Percentiles rank a stretch among this genome's conserved stretches.
These are phyloP conservation scores for Curvularia hawaiiensis DNA, from an alignment of 2,329 filamentous ascomycete species.

Conservation along the genomic window DNA sequence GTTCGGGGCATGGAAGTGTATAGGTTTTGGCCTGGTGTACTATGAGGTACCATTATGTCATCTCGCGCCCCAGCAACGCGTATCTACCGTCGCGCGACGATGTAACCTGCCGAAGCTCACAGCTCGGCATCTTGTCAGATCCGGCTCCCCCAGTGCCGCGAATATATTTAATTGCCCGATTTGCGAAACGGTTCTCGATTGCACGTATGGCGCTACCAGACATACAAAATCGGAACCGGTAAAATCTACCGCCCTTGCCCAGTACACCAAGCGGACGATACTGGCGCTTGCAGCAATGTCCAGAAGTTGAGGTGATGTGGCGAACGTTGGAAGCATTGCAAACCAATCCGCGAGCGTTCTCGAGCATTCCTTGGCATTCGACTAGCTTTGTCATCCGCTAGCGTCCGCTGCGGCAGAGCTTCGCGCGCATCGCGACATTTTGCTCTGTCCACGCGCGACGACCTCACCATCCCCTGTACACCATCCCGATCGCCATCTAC, in stretches of 20 bases:
- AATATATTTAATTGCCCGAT: neutral
- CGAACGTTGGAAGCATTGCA: neutral
- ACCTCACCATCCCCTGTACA: conserved; percentile 1
- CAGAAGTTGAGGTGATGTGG: neutral
- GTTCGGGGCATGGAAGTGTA: neutral
- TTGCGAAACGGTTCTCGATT: neutral
- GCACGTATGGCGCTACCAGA: neutral
- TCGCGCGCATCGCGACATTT: conserved; percentile 21
- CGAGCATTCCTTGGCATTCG: conserved; percentile 15
- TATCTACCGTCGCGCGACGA: conserved; percentile 2
- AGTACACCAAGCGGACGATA: neutral
- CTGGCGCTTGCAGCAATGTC: neutral
- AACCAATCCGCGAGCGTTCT: conserved; percentile 1
- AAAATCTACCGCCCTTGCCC: neutral
- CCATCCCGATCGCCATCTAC: neutral
- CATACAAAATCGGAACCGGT: neutral
- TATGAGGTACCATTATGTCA: conserved; percentile 1
- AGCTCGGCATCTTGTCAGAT: neutral
- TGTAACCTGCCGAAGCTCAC: neutral
- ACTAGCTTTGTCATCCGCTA: conserved; percentile 16
- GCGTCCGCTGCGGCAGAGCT: conserved; percentile 9
- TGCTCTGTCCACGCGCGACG: conserved; percentile 9
- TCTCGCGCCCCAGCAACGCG: neutral
- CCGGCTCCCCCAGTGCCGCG: conserved; percentile 6
- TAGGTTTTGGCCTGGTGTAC: neutral